Evolutionary conservation across 1,284 basidiomycete genomes (phyloP), one percentile per base, ranked within the genome.

Genomic region (Leccinum solheimii): DNA sequence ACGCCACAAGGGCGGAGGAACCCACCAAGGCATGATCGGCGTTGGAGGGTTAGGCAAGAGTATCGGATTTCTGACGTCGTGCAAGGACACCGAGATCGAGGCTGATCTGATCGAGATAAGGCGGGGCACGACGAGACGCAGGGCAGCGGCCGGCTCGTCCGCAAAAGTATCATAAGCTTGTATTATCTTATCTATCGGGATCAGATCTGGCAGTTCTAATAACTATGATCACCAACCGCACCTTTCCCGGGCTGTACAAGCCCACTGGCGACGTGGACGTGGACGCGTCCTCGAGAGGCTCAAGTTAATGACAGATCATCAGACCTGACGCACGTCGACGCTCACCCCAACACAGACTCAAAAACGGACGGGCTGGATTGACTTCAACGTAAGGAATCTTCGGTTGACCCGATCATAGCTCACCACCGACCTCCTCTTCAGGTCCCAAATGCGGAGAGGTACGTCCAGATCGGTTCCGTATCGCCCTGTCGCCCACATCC

Each of bases 311-410:
- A 6, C 8, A 19, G 43, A 14, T 38, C 11, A 30, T 14, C n/a
- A 32, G 14, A 4, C 30, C 23, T 40, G n/a, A n/a, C 21, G 19
- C 36, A 16, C 30, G 0, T 34, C 10, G 3, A 10, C 23, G 10
- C 60, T 65, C 36, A 65, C 55, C 21, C 5, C 14, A 1, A 27
- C 40, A 21, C 67, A 95, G 93, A 94, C 91, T 0, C 93, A 97
- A 73, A 96, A 95, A 75, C 82, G 95, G n/a, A 96, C 94, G 0
- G 95, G 95, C 64, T 97, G 95, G 95, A 84, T 95, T 5, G 84
- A 95, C 65, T 83, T 93, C 69, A 84, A 90, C 52, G 93, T 92
- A 70, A 71, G 81, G 66, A 51, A 56, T 1, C 13, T 57, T 43
- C 32, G 27, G 9, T 19, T 19, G n/a, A 49, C 30, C 13, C 45